phyloP scores from a whole-genome alignment of 257 asterid species.

The Linderniella brevidens region DNA sequence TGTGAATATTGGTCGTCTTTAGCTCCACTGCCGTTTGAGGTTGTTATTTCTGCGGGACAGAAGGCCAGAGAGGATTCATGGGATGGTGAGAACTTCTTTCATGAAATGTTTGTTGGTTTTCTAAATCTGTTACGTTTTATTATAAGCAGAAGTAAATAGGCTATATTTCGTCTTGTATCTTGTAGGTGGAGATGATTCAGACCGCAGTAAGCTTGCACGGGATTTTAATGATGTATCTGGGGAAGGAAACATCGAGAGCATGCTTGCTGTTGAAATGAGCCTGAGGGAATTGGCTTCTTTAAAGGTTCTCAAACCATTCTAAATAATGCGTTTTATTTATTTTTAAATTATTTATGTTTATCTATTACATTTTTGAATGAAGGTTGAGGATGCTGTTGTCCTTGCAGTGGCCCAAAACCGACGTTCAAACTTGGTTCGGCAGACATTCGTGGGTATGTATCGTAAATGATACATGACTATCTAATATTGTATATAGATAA shows the following conservation, averaged over 20 bases:
- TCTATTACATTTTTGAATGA: constrained; percentile 13
- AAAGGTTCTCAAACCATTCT: constrained; percentile 34
- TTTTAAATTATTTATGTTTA: constrained; percentile 3
- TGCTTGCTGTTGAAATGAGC: constrained; percentile 99
- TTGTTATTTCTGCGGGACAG: constrained; percentile 92
- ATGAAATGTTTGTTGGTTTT: constrained; percentile 6
- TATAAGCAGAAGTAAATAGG: constrained; percentile 2
- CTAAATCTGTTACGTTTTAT: no score
- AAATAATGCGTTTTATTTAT: no score
- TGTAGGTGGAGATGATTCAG: constrained; percentile 39
- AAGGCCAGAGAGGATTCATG: constrained; percentile 86
- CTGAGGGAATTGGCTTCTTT: constrained; percentile 88
- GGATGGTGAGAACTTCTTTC: constrained; percentile 42
- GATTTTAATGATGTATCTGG: constrained; percentile 82
- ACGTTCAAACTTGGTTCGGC: constrained; percentile 71
- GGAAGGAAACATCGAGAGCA: constrained; percentile 97
- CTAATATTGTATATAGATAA: no score
- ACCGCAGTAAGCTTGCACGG: constrained; percentile 20
- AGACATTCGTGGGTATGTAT: constrained; percentile 47
- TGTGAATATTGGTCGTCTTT: constrained; percentile 90
- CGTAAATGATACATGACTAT: no score
- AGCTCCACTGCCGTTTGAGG: constrained; percentile 97
- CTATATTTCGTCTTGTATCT: constrained; percentile 15
- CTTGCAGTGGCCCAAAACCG: constrained; percentile 63
- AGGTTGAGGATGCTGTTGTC: constrained; percentile 97